Evolutionary conservation across 176 grass and related monocot genomes (phyloP), one percentile per base, ranked within the genome.

Genomic region (Aegilops longissima): DNA sequence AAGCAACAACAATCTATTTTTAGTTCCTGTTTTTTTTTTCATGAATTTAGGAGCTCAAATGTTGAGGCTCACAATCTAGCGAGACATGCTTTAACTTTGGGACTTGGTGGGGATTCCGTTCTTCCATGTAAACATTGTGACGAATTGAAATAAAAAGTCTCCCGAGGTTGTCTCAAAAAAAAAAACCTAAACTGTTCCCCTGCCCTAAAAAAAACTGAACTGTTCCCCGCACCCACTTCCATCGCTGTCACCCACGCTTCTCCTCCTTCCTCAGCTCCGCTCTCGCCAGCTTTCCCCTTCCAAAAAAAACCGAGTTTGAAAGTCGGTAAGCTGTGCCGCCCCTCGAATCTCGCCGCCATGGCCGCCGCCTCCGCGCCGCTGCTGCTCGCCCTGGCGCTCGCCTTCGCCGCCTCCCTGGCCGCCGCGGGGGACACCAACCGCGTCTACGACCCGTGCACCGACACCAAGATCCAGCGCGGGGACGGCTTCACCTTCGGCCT

Each of bases 401-500:
- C 70, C 8, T 61, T 27, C 59, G 44, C 84, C 20, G 25, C 70
- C 8, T 71, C 65, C 65, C 44, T 92, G 73, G 38, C 73, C 40
- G 81, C 83, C 51, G 79, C 69, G 24, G 89, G 66, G 76, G 92
- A 97, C 69, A 64, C 79, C 56, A 99, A 97, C 82, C 61, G 56
- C 63, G 94, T 93, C 66, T 94, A 88, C 83, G 85, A 82, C 25
- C 97, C 97, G 5, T 99, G 97, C 90, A 90, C 49, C 72, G 97
- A 99, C 85, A 61, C 90, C 17, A 87, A 78, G 92, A 91, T 99
- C 87, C 90, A 93, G 89, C 89, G 90, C n/a, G 85, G 92, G 73
- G 94, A 97, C 78, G 94, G 97, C 4, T 99, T 99, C 94, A 90
- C 89, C 67, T 94, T 99, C 73, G 97, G 97, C 66, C 67, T 99